Base-by-base conservation (phyloP, 2,329 filamentous ascomycete species). In the Sporothrix humicola region DNA sequence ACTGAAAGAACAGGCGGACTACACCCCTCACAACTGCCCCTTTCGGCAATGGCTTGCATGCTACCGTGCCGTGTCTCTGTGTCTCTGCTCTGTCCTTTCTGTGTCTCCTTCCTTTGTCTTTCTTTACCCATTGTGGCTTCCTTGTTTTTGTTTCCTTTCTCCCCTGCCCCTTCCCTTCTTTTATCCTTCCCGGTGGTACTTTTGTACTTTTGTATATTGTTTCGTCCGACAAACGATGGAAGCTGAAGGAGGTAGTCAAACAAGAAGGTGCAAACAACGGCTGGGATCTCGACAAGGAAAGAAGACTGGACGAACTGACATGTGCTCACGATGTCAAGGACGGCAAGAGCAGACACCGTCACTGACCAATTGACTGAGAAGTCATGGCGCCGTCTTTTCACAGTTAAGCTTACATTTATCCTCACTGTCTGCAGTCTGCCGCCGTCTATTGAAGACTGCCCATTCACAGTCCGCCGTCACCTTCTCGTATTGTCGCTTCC, bases 1-100 rank as follows among this genome's bases (percentile, higher is more conserved):
- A 65, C 37, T 13, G 59, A 59, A 59, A 59, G 26, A 59, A 26
- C 20, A 13, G 42, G 48, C 42, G 61, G 61, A 26, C 31, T 3
- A 37, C 61, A n/a, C 61, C 61, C 61, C 20, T 44, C 37, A 46
- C 20, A 26, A 65, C 23, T 37, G 17, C 56, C 56, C 59, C 37
- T 65, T 46, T 63, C 37, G 58, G 37, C 58, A 44, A 63, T 17
- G 58, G 58, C 7, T 23, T 46, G 8, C 59, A 65, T 13, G 46
- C 42, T 44, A 44, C 37, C 37, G 59, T 63, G 37, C 59, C 37
- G 37, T 44, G 1, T 63, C 17, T 26, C n/a, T 46, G n/a, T 26
- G 3, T 46, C 37, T 13, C 15, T 26, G 8, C 20, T 13, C 12
- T 46, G 4, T 46, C 10, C 10, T 23, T 48, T 23, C 12, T 23